Evolutionary conservation across 2,329 filamentous ascomycete species (phyloP).

Genomic region (Phyllosticta paracitricarpa): DNA sequence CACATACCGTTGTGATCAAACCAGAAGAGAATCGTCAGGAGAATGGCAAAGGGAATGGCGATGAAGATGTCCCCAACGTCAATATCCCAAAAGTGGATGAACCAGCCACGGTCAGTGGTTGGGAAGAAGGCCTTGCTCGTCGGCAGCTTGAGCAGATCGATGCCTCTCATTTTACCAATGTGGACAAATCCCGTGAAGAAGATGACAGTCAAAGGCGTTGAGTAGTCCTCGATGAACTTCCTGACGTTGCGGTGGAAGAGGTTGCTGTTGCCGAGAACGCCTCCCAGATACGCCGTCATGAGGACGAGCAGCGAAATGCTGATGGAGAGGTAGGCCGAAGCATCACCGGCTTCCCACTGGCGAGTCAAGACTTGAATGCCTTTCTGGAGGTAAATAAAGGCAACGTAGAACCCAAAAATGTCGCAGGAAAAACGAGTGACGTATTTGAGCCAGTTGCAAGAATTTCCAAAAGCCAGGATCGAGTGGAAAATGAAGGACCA

Average conservation of each 20-base stretch:
- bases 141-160: constrained; percentile 61
- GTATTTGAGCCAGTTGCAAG: constrained; percentile 79
- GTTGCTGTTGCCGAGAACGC: constrained; percentile 51
- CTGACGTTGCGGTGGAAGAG: constrained; percentile 67
- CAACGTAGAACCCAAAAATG: constrained; percentile 89
- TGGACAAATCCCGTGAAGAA: constrained; percentile 90
- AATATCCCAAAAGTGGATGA: constrained; percentile 75
- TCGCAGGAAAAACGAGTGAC: constrained; percentile 89
- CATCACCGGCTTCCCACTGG: constrained; percentile 54
- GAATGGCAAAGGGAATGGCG: constrained; percentile 74
- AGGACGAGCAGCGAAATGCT: constrained; percentile 68
- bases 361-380: constrained; percentile 75
- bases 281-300: constrained; percentile 64
- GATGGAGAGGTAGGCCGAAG: constrained; percentile 66
- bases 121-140: constrained; percentile 71
- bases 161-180: constrained; percentile 67
- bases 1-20: constrained; percentile 63
- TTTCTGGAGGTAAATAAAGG: constrained; percentile 85
- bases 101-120: constrained; percentile 62
- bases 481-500: constrained; percentile 82
- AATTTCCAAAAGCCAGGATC: constrained; percentile 72
- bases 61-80: constrained; percentile 64
- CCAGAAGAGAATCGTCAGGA: constrained; percentile 78
- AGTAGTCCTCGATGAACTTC: constrained; percentile 82
- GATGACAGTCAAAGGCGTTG: constrained; percentile 55